A percentile compares a stretch with the other conserved stretches of the same genome.
Conservation (phyloP, 306 rosid species). For the Cucurbita moschata region DNA sequence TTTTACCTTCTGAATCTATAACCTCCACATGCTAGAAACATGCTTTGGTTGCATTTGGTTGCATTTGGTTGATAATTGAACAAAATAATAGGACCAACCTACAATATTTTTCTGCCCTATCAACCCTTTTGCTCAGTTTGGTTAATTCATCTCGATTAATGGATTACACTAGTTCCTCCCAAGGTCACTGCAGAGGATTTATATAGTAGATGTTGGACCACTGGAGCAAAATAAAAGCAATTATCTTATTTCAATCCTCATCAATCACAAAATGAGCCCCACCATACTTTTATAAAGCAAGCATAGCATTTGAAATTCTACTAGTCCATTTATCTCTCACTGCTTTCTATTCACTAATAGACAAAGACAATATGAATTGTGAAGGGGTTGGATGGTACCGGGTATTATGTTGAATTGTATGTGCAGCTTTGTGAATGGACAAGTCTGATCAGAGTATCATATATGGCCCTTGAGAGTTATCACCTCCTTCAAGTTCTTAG, state of each 20-base stretch:
- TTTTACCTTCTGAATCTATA: not conserved
- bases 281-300: not conserved
- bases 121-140: not conserved
- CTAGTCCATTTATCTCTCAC: not conserved
- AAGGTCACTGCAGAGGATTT: not conserved
- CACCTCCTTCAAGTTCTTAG: constrained; percentile 60
- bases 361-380: not conserved
- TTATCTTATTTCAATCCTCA: not conserved
- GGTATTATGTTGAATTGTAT: not conserved
- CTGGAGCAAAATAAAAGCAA: not conserved
- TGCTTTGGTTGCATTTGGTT: too few species aligned
- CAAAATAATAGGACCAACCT: not conserved
- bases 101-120: not conserved
- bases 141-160: not conserved
- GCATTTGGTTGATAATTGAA: not conserved
- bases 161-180: not conserved
- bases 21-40: not conserved
- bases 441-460: constrained; percentile 9
- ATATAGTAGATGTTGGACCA: not conserved
- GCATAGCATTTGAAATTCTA: not conserved
- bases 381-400: not conserved
- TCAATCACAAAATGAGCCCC: not conserved
- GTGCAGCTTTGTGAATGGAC: not conserved
- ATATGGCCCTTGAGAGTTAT: constrained; percentile 15
- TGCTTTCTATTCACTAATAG: not conserved